Conservation (phyloP, 495 filamentous ascomycete species). For the Glutinoglossum americanum region DNA sequence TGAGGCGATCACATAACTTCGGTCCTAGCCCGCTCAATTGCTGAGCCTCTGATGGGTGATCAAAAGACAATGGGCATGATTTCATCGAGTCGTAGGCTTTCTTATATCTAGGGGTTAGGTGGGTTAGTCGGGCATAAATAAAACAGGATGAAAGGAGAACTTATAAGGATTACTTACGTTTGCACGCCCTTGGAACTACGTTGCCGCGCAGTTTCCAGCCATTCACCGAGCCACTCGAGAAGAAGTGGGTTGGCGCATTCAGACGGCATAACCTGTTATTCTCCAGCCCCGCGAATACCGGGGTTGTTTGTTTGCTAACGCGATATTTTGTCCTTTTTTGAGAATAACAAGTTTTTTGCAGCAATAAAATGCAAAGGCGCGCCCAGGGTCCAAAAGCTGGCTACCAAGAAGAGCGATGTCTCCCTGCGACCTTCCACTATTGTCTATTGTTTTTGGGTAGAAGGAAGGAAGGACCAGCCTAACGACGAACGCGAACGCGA, state of each 20-base stretch:
- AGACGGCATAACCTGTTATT: background rate
- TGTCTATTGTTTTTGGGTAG: background rate
- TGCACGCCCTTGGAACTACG: constrained; percentile 47
- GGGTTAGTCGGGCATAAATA: background rate
- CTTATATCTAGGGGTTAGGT: constrained; percentile 32
- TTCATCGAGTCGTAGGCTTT: constrained; percentile 67
- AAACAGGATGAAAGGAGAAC: background rate
- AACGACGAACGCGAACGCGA: background rate
- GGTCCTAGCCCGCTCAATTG: constrained; percentile 52
- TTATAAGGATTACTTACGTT: constrained; percentile 20
- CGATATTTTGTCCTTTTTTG: background rate
- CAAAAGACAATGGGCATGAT: constrained; percentile 49
- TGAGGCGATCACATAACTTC: constrained; percentile 47
- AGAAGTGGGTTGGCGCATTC: constrained; percentile 52
- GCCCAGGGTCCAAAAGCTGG: background rate
- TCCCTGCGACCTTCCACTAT: background rate
- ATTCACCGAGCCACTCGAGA: constrained; percentile 57
- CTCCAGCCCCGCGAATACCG: background rate
- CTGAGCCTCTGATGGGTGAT: constrained; percentile 53
- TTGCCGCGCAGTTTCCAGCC: constrained; percentile 51
- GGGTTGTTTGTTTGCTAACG: background rate
- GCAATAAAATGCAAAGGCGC: background rate
- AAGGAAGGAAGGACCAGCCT: background rate
- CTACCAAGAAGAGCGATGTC: background rate
- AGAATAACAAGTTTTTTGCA: background rate